Conservation (phyloP, 768 basidiomycete species). For the Lactifluus subvellereus region DNA sequence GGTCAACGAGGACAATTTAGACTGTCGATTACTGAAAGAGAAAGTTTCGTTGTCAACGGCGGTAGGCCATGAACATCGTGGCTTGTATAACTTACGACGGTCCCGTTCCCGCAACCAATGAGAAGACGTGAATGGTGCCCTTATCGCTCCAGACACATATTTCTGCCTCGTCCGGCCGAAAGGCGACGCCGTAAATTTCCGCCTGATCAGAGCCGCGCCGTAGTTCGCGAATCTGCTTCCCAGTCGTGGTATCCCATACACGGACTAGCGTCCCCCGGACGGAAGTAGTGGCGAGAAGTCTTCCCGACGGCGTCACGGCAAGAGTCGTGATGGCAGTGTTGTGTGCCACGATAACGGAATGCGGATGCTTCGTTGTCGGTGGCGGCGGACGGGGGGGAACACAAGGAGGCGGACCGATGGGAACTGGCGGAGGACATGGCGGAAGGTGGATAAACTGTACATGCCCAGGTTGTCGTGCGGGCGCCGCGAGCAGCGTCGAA, state of each 20-base stretch:
- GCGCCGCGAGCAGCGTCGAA: slow-evolving; percentile 78
- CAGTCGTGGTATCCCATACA: slow-evolving; percentile 74
- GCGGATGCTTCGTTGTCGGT: slow-evolving; percentile 54
- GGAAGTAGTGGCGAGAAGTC: slow-evolving; percentile 79
- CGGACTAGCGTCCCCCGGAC: slow-evolving; percentile 78
- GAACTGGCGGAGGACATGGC: slow-evolving; percentile 59
- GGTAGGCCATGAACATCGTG: not conserved
- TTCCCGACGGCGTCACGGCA: slow-evolving; percentile 70
- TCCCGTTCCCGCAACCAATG: slow-evolving; percentile 54
- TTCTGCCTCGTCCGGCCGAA: slow-evolving; percentile 80
- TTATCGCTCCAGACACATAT: slow-evolving; percentile 94
- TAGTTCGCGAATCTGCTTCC: slow-evolving; percentile 72
- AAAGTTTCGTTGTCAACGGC: not conserved
- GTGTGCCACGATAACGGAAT: slow-evolving; percentile 82
- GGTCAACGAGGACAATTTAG: slow-evolving; percentile 71
- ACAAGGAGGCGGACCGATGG: slow-evolving; percentile 51
- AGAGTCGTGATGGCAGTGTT: slow-evolving; percentile 72
- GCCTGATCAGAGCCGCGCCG: slow-evolving; percentile 86
- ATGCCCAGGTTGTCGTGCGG: slow-evolving; percentile 82
- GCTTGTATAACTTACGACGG: slow-evolving; percentile 47
- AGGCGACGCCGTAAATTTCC: slow-evolving; percentile 85
- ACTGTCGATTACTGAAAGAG: slow-evolving; percentile 72
- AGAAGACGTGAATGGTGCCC: slow-evolving; percentile 88
- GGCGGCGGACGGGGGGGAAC: slow-evolving; percentile 49
- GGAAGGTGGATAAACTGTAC: slow-evolving; percentile 84